These are phyloP conservation scores for Zygotorulaspora chibaensis DNA, from an alignment of 805 yeast genomes.

Conservation along the genomic window DNA sequence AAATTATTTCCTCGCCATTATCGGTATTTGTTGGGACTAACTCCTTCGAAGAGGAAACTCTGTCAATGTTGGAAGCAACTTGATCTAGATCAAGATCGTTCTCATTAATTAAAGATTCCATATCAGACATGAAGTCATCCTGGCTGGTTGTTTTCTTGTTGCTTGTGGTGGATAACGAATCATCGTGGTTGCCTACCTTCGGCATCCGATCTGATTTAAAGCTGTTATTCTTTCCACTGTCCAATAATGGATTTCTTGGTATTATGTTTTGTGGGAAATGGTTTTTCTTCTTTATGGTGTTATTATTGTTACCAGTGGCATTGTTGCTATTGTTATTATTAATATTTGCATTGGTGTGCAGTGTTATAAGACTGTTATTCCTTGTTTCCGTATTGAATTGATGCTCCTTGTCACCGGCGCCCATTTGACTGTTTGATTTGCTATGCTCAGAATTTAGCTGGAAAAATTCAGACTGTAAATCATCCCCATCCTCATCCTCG, in stretches of 20 bases:
- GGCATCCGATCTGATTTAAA: conserved; percentile 11
- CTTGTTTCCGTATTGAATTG: conserved; percentile 8
- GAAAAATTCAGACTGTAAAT: conserved; percentile 24
- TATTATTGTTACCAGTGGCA: conserved; percentile 5
- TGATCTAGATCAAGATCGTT: conserved; percentile 28
- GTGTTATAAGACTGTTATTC: conserved; percentile 6
- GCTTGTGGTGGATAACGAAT: conserved; percentile 2
- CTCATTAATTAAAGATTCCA: conserved; percentile 33
- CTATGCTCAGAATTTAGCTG: conserved; percentile 15
- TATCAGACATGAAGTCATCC: conserved; percentile 25
- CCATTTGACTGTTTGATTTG: conserved; percentile 5
- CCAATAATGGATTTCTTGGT: conserved; percentile 15
- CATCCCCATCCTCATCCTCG: conserved; percentile 24
- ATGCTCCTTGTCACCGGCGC: conserved; percentile 5
- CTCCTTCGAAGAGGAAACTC: conserved; percentile 5
- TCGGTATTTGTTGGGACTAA: neutral
- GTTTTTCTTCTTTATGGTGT: conserved; percentile 10
- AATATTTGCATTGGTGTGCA: conserved; percentile 1
- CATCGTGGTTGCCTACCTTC: conserved; percentile 11
- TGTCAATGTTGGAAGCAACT: conserved; percentile 10
- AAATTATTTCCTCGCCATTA: neutral
- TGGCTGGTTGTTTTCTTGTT: conserved; percentile 1
- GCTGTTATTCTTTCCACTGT: conserved; percentile 13
- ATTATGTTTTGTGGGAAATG: conserved; percentile 22
- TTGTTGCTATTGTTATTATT: conserved; percentile 3